Conservation (phyloP, 495 filamentous ascomycete genomes). For the Terfezia boudieri region DNA sequence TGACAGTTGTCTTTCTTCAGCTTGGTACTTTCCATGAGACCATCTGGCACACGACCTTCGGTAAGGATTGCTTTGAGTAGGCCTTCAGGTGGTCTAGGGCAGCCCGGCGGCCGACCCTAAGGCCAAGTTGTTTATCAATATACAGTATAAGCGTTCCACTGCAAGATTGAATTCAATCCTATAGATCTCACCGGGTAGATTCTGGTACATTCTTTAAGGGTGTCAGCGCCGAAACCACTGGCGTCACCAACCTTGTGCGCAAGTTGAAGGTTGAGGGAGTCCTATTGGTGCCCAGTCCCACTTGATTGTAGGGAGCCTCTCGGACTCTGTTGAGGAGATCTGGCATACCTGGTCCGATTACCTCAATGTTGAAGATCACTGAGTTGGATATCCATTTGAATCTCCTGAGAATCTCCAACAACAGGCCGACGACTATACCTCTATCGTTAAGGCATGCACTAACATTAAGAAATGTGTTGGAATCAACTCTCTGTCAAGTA, state of each 20-base stretch:
- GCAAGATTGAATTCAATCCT: slow-evolving; percentile 2
- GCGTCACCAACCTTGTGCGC: slow-evolving; percentile 29
- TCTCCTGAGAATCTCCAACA: slow-evolving; percentile 27
- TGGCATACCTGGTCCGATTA: slow-evolving; percentile 18
- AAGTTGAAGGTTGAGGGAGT: slow-evolving; percentile 29
- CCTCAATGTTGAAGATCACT: slow-evolving; percentile 34
- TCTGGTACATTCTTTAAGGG: slow-evolving; percentile 38
- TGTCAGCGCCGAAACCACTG: slow-evolving; percentile 27
- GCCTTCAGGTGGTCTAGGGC: slow-evolving; percentile 32
- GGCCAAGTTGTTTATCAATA: slow-evolving; percentile 47
- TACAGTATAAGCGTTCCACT: slow-evolving; percentile 11
- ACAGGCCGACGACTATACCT: slow-evolving; percentile 37
- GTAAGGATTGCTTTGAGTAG: slow-evolving; percentile 34
- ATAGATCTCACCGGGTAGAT: slow-evolving; percentile 7
- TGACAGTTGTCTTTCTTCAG: slow-evolving; percentile 3
- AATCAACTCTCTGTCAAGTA: slow-evolving; percentile 46
- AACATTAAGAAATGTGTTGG: slow-evolving; percentile 38
- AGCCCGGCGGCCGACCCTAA: slow-evolving; percentile 31
- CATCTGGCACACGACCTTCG: slow-evolving; percentile 34
- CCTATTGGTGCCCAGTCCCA: slow-evolving; percentile 42
- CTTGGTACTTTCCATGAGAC: slow-evolving; percentile 35
- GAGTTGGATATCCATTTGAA: slow-evolving; percentile 39
- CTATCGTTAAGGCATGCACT: slow-evolving; percentile 35
- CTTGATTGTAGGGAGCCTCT: slow-evolving; percentile 31
- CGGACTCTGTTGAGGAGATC: slow-evolving; percentile 27